Evolutionary conservation across 495 filamentous ascomycete species (phyloP), one percentile per base, ranked within the genome.

Genomic region (Penicillium ochrochloron): DNA sequence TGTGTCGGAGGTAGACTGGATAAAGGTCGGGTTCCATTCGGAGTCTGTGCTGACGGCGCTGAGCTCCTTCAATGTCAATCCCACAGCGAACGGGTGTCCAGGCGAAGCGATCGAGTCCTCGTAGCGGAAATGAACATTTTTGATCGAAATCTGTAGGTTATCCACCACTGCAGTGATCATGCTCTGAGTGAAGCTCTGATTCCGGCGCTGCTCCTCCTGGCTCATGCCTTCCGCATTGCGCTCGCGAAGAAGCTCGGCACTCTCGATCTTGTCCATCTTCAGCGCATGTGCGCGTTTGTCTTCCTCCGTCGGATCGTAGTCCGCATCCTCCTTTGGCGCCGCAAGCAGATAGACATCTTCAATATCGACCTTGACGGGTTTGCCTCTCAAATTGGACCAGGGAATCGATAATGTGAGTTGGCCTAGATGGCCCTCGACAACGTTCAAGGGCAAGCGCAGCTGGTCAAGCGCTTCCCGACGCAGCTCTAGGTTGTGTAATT

Each of bases 241-340:
- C 71, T 97, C 94, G 75, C 94, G 96, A 62, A 99, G 78, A 55
- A 99, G 76, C 78, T 99, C 95, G 6, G 95, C 96, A 64, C 92
- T 96, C 69, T 97, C 94, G 3, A 99, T 83, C 77, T 97, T 96
- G 75, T 99, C 96, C 86, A 98, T 94, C 80, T 99, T 99, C 63
- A 99, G 82, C 4, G 86, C 84, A 73, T 97, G 92, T 34, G 82
- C 88, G 70, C 95, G 83, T 48, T 86, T 84, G 65, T 90, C 88
- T 76, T 99, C 95, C 73, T 99, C 95, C 42, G 93, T 92, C 60
- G 92, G 87, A 67, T 98, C 88, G 78, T 96, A 99, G 65, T 94
- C 91, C 23, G 90, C 88, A 77, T 97, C 94, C 76, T 96, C 93
- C 73, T 93, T 95, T 0, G 95, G 95, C 3, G 93, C 94, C 14